Evolutionary conservation across 2,329 filamentous ascomycete genomes (phyloP).

Genomic region (Trichoderma sp.): DNA sequence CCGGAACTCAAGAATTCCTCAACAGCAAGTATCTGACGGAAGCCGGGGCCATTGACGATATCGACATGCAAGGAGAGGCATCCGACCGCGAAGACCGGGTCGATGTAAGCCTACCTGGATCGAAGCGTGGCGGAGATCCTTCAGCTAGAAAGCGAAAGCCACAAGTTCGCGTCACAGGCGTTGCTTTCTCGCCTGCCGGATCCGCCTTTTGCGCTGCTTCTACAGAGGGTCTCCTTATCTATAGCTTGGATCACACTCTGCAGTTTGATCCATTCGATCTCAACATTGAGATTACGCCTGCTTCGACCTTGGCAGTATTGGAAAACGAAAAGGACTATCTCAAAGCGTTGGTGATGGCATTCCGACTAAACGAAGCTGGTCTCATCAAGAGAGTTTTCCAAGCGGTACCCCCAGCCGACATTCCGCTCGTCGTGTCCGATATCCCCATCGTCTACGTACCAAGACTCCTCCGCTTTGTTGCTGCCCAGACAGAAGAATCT

Average conservation of each 20-base stretch:
- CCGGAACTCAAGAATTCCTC: conserved; percentile 94
- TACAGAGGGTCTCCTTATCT: conserved; percentile 91
- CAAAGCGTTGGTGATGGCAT: conserved; percentile 94
- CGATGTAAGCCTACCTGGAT: conserved; percentile 78
- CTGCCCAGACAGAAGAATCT: conserved; percentile 81
- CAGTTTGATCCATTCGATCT: conserved; percentile 96
- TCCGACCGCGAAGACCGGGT: conserved; percentile 86
- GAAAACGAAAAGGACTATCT: conserved; percentile 75
- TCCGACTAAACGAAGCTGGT: conserved; percentile 84
- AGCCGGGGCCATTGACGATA: conserved; percentile 78
- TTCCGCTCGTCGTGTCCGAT: conserved; percentile 74
- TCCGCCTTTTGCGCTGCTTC: conserved; percentile 91
- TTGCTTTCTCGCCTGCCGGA: conserved; percentile 87
- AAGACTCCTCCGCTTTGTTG: conserved; percentile 82
- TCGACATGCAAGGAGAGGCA: conserved; percentile 84
- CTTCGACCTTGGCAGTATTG: conserved; percentile 72
- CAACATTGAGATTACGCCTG: conserved; percentile 89
- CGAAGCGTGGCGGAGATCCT: conserved; percentile 80
- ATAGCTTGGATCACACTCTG: conserved; percentile 80
- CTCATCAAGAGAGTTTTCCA: conserved; percentile 86
- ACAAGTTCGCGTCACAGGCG: conserved; percentile 80
- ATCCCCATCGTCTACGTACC: conserved; percentile 85
- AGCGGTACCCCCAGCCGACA: conserved; percentile 72
- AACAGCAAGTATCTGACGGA: conserved; percentile 92
- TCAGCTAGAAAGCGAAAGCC: conserved; percentile 74